A percentile compares a stretch with the other conserved stretches of the same genome.
Conservation (phyloP, 257 asterid species). For the Craterostigma plantagineum region DNA sequence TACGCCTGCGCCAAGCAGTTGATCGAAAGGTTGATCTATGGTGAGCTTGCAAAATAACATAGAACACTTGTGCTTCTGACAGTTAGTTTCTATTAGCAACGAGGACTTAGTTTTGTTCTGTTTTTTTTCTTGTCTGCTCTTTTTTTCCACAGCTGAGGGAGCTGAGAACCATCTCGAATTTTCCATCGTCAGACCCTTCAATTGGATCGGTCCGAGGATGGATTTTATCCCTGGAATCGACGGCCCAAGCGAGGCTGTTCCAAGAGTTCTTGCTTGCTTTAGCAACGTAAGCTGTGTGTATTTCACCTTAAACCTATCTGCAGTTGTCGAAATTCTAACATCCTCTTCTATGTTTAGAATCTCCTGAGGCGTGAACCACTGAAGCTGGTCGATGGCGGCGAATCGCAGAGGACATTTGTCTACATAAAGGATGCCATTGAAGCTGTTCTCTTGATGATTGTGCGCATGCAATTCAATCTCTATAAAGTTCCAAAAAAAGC, state of each 20-base stretch:
- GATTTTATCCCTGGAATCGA: conserved; percentile 67
- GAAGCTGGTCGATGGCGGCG: conserved; percentile 59
- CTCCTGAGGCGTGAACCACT: conserved; percentile 48
- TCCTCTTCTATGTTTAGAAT: conserved; percentile 17
- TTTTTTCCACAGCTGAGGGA: conserved; percentile 58
- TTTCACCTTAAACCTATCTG: conserved; percentile 6
- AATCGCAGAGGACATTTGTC: conserved; percentile 56
- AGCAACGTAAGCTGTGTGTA: conserved; percentile 40
- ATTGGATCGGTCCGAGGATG: conserved; percentile 79
- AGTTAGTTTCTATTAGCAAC: too few species aligned
- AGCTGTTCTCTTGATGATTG: conserved; percentile 63
- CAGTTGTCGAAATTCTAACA: too few species aligned
- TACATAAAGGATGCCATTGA: conserved; percentile 66
- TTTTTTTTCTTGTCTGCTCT: conserved; percentile 11
- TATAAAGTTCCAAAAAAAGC: too few species aligned
- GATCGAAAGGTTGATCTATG: conserved; percentile 58
- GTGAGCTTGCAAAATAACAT: conserved; percentile 15
- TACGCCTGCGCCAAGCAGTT: conserved; percentile 67
- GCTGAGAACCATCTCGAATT: conserved; percentile 66
- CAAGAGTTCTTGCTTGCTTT: conserved; percentile 65
- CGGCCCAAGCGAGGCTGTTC: conserved; percentile 71
- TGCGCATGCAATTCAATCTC: conserved; percentile 10
- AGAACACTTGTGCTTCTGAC: conserved; percentile 2
- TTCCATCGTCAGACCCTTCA: conserved; percentile 59
- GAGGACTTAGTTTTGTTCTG: conserved; percentile 3